Evolutionary conservation across 2,329 filamentous ascomycete genomes (phyloP).

Genomic region (Pseudogymnoascus destructans): DNA sequence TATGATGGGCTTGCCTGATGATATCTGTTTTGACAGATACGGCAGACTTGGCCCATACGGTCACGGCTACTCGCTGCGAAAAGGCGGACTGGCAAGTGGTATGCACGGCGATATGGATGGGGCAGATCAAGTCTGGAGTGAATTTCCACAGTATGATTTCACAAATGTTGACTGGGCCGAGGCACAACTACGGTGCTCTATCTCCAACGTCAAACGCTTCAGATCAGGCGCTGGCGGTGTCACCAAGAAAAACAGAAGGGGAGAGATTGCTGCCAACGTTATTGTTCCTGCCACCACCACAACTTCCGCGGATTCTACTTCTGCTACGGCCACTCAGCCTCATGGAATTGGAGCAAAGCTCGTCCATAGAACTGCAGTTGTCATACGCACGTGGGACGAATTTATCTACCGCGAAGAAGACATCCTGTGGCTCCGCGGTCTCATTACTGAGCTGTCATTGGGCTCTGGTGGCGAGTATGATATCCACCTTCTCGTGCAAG

Average conservation of each 20-base stretch:
- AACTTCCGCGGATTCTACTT: not conserved
- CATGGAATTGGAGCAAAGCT: slow-evolving; percentile 19
- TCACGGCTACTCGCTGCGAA: slow-evolving; percentile 66
- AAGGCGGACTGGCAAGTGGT: slow-evolving; percentile 73
- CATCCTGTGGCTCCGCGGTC: slow-evolving; percentile 65
- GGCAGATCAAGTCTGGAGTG: slow-evolving; percentile 64
- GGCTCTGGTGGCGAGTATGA: slow-evolving; percentile 79
- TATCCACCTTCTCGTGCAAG: slow-evolving; percentile 72
- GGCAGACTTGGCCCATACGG: slow-evolving; percentile 83
- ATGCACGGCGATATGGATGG: slow-evolving; percentile 75
- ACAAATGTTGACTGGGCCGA: slow-evolving; percentile 65
- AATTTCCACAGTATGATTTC: slow-evolving; percentile 62
- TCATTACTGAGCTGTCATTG: slow-evolving; percentile 70
- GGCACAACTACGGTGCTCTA: slow-evolving; percentile 59
- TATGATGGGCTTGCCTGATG: slow-evolving; percentile 61
- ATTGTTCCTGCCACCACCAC: not conserved
- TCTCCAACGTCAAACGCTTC: slow-evolving; percentile 60
- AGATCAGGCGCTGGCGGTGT: not conserved
- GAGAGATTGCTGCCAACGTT: not conserved
- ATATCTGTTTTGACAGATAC: slow-evolving; percentile 88
- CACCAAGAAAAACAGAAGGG: not conserved
- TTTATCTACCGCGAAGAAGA: slow-evolving; percentile 70
- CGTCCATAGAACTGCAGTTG: slow-evolving; percentile 57
- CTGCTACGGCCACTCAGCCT: not conserved
- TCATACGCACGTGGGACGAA: slow-evolving; percentile 72